Base-by-base conservation (phyloP, 192 early-diverging fungal genomes). In the Coemansia sp. region DNA sequence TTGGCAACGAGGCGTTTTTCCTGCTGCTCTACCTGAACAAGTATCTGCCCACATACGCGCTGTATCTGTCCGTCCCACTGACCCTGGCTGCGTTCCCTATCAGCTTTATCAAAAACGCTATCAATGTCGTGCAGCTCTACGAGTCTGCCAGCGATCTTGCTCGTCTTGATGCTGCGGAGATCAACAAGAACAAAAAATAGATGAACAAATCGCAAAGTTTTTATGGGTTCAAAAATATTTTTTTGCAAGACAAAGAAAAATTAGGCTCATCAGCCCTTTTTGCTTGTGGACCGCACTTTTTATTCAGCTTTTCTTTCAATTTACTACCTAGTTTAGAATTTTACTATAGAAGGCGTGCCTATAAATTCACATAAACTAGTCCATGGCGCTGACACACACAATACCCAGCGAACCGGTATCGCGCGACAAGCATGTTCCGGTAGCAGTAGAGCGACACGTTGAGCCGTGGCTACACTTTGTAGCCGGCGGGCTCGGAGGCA, bases 101-200 rank as follows among this genome's bases (percentile, higher is more conserved):
- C 56, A 93, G 85, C 64, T 74, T 84, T 40, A 83, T 88, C 56
- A 99, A 99, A 84, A 93, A 99, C 81, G 76, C 90, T 46, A 86
- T 96, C 74, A 99, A 95, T 71, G 86, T 94, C 42, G 86, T 99
- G 24, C 97, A 99, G 84, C 87, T 99, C 50, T 84, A 89, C 17
- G 91, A 90, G 55, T 95, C 97, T 5, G 86, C 87, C 66, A 81
- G 88, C 61, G 84, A 80, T 15, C 82, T 98, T 50, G 96, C 89
- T 2, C 70, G 70, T 20, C 62, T 87, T 40, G 96, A 98, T 56
- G 56, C 76, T 2, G 70, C 66, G 2, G 40, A 59, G 25, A 63
- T 78, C 47, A 78, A 78, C 59, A 53, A 51, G 21, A 26, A 51
- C 4, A 4, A 51, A 37, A 47, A 26, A 15, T 44, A 59, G 50